These are phyloP conservation scores for Yueomyces sp. DNA, from an alignment of 805 yeast genomes.

Conservation along the genomic window DNA sequence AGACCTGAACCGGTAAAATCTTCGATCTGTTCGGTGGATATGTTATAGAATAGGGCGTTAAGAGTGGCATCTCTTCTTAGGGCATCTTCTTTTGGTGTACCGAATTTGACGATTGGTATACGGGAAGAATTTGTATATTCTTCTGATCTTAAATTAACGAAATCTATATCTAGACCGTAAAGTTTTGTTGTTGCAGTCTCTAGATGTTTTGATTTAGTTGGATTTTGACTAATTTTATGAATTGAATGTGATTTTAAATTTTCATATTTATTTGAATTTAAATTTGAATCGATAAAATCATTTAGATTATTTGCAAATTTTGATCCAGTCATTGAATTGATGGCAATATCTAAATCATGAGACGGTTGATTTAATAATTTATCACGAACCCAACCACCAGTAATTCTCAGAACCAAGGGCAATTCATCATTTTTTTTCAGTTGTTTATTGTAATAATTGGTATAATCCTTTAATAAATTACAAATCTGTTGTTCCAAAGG, in stretches of 20 bases:
- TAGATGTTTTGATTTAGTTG: constrained; percentile 89
- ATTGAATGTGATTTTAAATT: constrained; percentile 28
- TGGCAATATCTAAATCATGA: constrained; percentile 86
- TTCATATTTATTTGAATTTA: too few species aligned
- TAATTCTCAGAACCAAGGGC: constrained; percentile 40
- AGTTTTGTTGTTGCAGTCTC: constrained; percentile 92
- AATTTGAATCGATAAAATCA: constrained; percentile 28
- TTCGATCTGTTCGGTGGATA: constrained; percentile 55
- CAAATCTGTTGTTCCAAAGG: constrained; percentile 17
- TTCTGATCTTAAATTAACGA: constrained; percentile 83
- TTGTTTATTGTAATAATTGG: constrained; percentile 12
- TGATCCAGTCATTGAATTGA: constrained; percentile 74
- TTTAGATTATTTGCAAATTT: constrained; percentile 62
- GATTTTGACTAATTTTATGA: constrained; percentile 82
- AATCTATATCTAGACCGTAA: constrained; percentile 77
- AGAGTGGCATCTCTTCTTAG: constrained; percentile 88
- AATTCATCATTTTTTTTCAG: constrained; percentile 1
- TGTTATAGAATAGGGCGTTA: constrained; percentile 82
- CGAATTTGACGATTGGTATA: constrained; percentile 73
- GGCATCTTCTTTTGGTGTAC: constrained; percentile 89
- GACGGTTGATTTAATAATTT: constrained; percentile 69
- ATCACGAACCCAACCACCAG: constrained; percentile 99
- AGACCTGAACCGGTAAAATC: constrained; percentile 75
- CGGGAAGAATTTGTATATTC: constrained; percentile 72
- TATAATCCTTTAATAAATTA: constrained; percentile 17